Base-by-base conservation (phyloP, 306 rosid genomes). In the Crataegus laevigata region DNA sequence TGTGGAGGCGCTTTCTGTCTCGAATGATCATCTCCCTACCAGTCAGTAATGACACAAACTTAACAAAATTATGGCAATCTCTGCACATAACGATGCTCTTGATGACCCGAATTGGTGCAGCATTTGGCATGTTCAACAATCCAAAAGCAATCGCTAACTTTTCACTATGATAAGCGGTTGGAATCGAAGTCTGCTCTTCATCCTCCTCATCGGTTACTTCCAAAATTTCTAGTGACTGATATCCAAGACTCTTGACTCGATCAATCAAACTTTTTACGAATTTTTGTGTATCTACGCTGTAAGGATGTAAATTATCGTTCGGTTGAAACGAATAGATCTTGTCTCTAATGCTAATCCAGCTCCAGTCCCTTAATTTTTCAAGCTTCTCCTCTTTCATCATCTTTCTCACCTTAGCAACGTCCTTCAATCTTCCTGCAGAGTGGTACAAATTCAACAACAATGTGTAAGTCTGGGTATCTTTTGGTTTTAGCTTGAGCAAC, bases 261-360 rank as follows among this genome's bases (percentile, higher is more conserved):
- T 77, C 80, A 70, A 79, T 68, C 82, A 94, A 83, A 76, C 82
- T 80, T 51, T 86, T 89, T 80, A 91, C 76, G 43, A 84, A 84
- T 26, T 85, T 73, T 75, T 84, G 75, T 64, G 84, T 40, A 24
- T 64, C 80, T 69, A 79, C 72, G 65, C 78, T 80, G 45, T 77
- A 80, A 77, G 78, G 57, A 70, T 85, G 80, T 34, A 83, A 83
- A 65, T 82, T 85, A 73, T 87, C 97, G 24, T 84, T 86, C 3
- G 91, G 87, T 86, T 87, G 74, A 75, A 94, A 94, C 55, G 92
- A 90, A 80, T 86, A 82, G 29, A 90, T 86, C 87, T 61, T 90
- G 61, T 89, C 85, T 74, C 84, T 90, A 75, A 90, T 86, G 86
- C 87, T 88, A 81, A 94, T 88, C 97, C 97, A 86, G 86, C 98